Evolutionary conservation across 805 yeast species (phyloP).

Genomic region (Yarrowia alimentaria): DNA sequence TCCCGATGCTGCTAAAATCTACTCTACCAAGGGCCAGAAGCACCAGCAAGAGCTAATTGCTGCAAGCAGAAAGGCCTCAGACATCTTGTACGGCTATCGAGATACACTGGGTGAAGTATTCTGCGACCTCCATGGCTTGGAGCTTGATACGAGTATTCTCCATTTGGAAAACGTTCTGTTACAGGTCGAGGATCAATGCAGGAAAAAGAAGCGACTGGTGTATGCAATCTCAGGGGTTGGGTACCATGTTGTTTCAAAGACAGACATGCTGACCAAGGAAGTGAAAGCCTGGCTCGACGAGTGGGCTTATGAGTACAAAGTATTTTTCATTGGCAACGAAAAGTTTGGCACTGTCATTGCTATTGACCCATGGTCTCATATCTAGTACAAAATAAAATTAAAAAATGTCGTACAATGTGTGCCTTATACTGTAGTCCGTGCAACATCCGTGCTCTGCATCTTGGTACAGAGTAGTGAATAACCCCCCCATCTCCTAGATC

Average conservation of each 20-base stretch:
- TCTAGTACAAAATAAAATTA: slow-evolving; percentile 26
- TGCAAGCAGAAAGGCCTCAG: slow-evolving; percentile 35
- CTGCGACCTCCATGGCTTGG: slow-evolving; percentile 41
- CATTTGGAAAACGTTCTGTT: slow-evolving; percentile 34
- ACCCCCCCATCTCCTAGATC: too few relatives aligned
- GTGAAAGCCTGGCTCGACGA: slow-evolving; percentile 40
- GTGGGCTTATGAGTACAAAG: slow-evolving; percentile 43
- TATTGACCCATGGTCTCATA: slow-evolving; percentile 44
- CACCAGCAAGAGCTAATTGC: slow-evolving; percentile 37
- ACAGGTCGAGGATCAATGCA: slow-evolving; percentile 33
- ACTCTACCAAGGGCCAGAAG: slow-evolving; percentile 40
- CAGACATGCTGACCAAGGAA: slow-evolving; percentile 38
- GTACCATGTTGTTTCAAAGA: slow-evolving; percentile 36
- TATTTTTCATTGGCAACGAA: slow-evolving; percentile 39
- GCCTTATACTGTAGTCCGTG: too few relatives aligned
- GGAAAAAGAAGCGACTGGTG: slow-evolving; percentile 34
- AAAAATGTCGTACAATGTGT: too few relatives aligned
- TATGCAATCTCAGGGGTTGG: slow-evolving; percentile 41
- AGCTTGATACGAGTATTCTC: slow-evolving; percentile 40
- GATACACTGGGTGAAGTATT: slow-evolving; percentile 35
- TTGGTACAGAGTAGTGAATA: too few relatives aligned
- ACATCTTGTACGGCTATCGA: slow-evolving; percentile 35
- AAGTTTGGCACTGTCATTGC: slow-evolving; percentile 44
- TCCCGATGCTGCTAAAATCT: slow-evolving; percentile 37
- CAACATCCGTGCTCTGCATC: too few relatives aligned